Evolutionary conservation across 306 rosid genomes (phyloP).

Genomic region (Potentilla sterilis): DNA sequence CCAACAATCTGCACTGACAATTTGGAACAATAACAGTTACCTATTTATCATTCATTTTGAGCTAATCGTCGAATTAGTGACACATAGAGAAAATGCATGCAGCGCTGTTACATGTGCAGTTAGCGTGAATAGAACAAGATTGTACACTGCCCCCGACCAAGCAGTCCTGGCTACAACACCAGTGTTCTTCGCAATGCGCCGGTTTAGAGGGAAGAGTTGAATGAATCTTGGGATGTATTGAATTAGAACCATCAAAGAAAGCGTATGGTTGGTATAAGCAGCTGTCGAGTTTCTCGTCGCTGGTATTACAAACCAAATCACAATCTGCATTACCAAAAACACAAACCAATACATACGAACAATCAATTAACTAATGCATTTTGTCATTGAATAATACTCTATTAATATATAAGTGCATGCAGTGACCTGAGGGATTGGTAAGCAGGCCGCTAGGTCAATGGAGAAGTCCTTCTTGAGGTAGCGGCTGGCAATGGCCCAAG

Average conservation of each 20-base stretch:
- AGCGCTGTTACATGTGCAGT: conserved; percentile 62
- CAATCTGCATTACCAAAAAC: conserved; percentile 40
- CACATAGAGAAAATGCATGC: neutral
- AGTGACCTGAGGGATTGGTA: conserved; percentile 84
- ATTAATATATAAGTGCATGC: neutral
- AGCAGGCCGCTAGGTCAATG: conserved; percentile 66
- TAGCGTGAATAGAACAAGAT: conserved; percentile 67
- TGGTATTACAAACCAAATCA: conserved; percentile 83
- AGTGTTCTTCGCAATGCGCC: conserved; percentile 61
- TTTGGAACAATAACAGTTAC: neutral
- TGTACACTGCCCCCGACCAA: conserved; percentile 76
- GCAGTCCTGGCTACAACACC: conserved; percentile 81
- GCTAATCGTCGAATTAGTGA: neutral
- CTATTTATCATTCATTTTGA: neutral
- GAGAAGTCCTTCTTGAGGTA: conserved; percentile 55
- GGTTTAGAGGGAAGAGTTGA: conserved; percentile 69
- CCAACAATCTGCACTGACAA: conserved; percentile 80
- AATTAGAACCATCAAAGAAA: conserved; percentile 72
- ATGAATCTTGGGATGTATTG: conserved; percentile 75
- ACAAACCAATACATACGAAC: neutral
- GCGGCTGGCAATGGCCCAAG: conserved; percentile 48
- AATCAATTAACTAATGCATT: no score
- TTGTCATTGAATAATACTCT: no score
- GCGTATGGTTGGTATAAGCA: conserved; percentile 66
- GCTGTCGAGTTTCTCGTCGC: conserved; percentile 44